These are phyloP conservation scores for Lyophyllum decastes DNA, from an alignment of 768 basidiomycete genomes.

Conservation along the genomic window DNA sequence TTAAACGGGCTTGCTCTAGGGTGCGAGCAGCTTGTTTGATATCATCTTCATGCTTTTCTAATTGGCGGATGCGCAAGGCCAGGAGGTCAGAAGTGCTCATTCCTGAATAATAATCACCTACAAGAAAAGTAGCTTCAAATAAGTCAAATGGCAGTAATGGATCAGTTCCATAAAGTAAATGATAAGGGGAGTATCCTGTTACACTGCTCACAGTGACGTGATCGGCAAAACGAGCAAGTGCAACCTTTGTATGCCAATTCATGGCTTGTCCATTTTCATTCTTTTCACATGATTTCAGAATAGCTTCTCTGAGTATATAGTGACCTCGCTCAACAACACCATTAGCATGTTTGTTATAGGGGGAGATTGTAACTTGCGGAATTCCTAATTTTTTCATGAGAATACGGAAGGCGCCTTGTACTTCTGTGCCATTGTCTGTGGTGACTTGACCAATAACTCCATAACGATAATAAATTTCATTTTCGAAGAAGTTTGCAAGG, in stretches of 20 bases:
- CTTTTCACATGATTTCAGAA: constrained; percentile 30
- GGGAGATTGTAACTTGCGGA: constrained; percentile 37
- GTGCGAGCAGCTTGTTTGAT: too few relatives aligned
- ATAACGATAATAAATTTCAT: constrained; percentile 36
- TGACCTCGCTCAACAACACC: constrained; percentile 32
- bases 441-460: constrained; percentile 21
- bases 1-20: too few relatives aligned
- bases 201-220: constrained; percentile 27
- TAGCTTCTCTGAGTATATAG: constrained; percentile 23
- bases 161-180: constrained; percentile 31
- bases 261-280: constrained; percentile 27
- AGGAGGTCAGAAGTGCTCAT: not conserved
- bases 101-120: not conserved
- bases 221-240: constrained; percentile 33
- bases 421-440: constrained; percentile 34
- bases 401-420: constrained; percentile 22
- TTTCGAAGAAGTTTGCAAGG: constrained; percentile 26
- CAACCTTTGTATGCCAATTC: constrained; percentile 30
- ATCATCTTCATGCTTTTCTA: constrained; percentile 10
- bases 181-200: constrained; percentile 36
- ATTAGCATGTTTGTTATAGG: constrained; percentile 45
- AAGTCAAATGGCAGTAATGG: constrained; percentile 34
- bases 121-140: constrained; percentile 18
- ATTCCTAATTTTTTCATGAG: constrained; percentile 30
- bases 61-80: not conserved